Base-by-base conservation (phyloP, 208 protist genomes). In the Trypanosoma lewisi region DNA sequence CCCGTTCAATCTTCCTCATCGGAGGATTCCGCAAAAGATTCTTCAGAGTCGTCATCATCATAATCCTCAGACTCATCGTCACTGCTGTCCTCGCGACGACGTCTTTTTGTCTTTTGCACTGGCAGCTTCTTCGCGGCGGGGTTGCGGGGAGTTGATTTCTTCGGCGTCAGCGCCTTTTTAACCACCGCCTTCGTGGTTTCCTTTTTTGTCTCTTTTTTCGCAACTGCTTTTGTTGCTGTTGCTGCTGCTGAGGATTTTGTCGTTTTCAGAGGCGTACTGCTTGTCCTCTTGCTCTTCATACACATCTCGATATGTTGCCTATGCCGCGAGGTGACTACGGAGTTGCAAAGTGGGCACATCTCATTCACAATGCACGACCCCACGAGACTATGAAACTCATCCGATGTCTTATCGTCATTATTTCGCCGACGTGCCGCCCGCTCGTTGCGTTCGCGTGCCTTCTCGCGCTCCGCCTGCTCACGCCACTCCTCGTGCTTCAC, bases 361-460 rank as follows among this genome's bases (percentile, higher is more conserved):
- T 85, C 78, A 47, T 93, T 67, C 36, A 93, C 70, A 51, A 93
- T 67, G 63, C 83, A 93, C 19, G 75, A 48, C 4, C 83, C 87
- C 19, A 88, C 47, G 42, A 89, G 69, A 55, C 70, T 51, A 65
- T 75, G 62, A 62, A 71, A 31, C 59, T 83, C 76, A 53, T 74
- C 66, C 23, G 61, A 61, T 8, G 59, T 71, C 16, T 23, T 51
- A 6, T 17, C 49, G n/a, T 44, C 54, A 17, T 33, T 52, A 23
- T 11, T 48, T 25, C 34, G 34, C 11, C 71, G 74, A 3, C 77
- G 80, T 34, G 51, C 67, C 55, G 87, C 83, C 0, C 83, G 75
- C 59, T 80, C 77, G 7, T 77, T 60, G 17, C 67, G 48, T 33
- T 70, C 61, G 7, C 44, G 37, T 1, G 70, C 55, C 28, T 70